phyloP scores from a whole-genome alignment of 2,329 filamentous ascomycete genomes.

The Byssochlamys sp. region DNA sequence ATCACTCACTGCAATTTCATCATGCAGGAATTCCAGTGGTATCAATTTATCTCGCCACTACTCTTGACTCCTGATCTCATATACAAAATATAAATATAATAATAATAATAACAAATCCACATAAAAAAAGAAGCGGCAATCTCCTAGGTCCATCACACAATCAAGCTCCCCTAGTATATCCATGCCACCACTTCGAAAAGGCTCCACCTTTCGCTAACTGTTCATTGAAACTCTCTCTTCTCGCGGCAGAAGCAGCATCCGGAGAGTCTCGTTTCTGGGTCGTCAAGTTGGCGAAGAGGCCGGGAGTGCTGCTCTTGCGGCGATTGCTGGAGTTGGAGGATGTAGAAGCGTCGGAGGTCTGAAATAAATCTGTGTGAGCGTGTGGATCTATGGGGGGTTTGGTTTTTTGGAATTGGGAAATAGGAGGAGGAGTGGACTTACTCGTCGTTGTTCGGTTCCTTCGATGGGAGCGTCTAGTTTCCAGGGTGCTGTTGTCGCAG shows the following conservation, averaged over 20 bases:
- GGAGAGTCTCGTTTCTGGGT: slow-evolving; percentile 35
- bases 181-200: slow-evolving; percentile 33
- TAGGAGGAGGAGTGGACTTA: slow-evolving; percentile 8
- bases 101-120: no score
- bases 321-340: slow-evolving; percentile 13
- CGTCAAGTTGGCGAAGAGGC: slow-evolving; percentile 26
- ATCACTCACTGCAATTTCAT: no score
- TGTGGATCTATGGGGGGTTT: background rate
- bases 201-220: slow-evolving; percentile 30
- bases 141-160: background rate
- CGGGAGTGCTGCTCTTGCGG: background rate
- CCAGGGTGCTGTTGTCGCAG: slow-evolving; percentile 13
- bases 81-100: no score
- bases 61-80: no score
- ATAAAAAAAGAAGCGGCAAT: no score
- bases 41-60: no score
- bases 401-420: background rate
- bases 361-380: background rate
- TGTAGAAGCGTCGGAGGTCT: slow-evolving; percentile 16
- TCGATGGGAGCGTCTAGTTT: slow-evolving; percentile 6
- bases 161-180: slow-evolving; percentile 25
- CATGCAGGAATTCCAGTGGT: no score
- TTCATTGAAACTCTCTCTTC: slow-evolving; percentile 38
- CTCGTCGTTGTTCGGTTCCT: slow-evolving; percentile 15
- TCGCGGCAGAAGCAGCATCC: slow-evolving; percentile 25